Percentiles rank a stretch among this genome's conserved stretches.
Conservation (phyloP, 2,329 filamentous ascomycete species). For the Ceratocystis huliohia region DNA sequence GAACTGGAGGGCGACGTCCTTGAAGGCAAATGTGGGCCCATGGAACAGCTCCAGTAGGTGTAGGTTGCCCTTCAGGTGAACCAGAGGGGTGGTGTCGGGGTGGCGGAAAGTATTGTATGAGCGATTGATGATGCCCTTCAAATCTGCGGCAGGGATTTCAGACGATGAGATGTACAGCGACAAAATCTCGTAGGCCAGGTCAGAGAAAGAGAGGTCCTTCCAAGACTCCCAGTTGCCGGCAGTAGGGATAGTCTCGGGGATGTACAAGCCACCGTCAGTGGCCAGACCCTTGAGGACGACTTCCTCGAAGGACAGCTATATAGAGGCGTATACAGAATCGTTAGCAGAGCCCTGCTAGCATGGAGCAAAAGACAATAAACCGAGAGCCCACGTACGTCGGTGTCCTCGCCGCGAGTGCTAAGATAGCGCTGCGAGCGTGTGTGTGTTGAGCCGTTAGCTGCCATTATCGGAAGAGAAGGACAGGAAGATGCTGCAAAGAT, state of each 20-base stretch:
- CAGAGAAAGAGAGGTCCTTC: slow-evolving; percentile 65
- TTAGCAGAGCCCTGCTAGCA: slow-evolving; percentile 10
- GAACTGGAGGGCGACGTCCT: slow-evolving; percentile 77
- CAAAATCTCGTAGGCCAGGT: slow-evolving; percentile 74
- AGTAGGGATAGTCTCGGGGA: slow-evolving; percentile 67
- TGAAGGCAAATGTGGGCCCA: slow-evolving; percentile 89
- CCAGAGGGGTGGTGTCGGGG: slow-evolving; percentile 63
- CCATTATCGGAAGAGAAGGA: slow-evolving; percentile 28
- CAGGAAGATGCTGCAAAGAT: neutral
- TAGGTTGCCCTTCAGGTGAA: slow-evolving; percentile 65
- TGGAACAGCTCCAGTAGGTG: slow-evolving; percentile 92
- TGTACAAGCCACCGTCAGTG: slow-evolving; percentile 75
- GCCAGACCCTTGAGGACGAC: slow-evolving; percentile 84
- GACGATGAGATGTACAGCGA: slow-evolving; percentile 72
- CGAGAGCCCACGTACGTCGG: slow-evolving; percentile 30
- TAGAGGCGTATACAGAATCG: neutral
- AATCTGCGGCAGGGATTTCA: slow-evolving; percentile 69
- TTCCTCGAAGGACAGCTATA: slow-evolving; percentile 74
- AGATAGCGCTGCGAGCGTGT: slow-evolving; percentile 38
- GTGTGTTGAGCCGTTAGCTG: slow-evolving; percentile 33
- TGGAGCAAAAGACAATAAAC: neutral
- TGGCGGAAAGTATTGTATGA: slow-evolving; percentile 85
- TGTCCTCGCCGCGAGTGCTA: slow-evolving; percentile 40
- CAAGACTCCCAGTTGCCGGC: slow-evolving; percentile 56
- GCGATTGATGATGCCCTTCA: slow-evolving; percentile 69